Conservation (phyloP, 208 protist genomes). For the Trypanosoma avium region DNA sequence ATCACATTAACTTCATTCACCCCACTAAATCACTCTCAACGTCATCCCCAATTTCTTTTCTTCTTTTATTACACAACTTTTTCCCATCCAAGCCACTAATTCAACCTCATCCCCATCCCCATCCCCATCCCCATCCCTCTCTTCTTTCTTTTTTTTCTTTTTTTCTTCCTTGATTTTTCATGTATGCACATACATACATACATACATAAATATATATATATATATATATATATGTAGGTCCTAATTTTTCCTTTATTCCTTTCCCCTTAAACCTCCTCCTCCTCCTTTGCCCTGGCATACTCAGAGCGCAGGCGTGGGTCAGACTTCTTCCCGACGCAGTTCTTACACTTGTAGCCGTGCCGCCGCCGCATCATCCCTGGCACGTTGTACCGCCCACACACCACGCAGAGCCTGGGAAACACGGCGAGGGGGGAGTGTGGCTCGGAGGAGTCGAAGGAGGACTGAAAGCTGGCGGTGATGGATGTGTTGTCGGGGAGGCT, state of each 20-base stretch:
- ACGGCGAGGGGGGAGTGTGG: not conserved
- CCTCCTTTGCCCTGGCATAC: not conserved
- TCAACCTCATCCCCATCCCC: not conserved
- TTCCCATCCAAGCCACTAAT: not conserved
- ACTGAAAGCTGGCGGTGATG: slow-evolving; percentile 7
- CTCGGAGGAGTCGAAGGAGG: not conserved
- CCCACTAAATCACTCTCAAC: no score
- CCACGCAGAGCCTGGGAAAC: slow-evolving; percentile 65
- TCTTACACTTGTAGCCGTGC: slow-evolving; percentile 87
- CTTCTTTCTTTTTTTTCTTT: not conserved
- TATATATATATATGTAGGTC: not conserved
- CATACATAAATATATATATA: no score
- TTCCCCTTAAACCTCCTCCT: slow-evolving; percentile 5
- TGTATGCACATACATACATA: not conserved
- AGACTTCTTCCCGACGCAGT: slow-evolving; percentile 86
- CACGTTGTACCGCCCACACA: slow-evolving; percentile 82
- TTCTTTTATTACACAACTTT: slow-evolving; percentile 1
- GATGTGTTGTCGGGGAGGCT: not conserved
- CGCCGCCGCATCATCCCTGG: slow-evolving; percentile 63
- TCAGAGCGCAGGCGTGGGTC: slow-evolving; percentile 51
- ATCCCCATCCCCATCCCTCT: not conserved
- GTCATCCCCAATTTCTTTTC: no score
- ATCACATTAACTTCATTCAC: no score
- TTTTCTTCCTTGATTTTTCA: slow-evolving; percentile 7
- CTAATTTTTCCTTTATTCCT: not conserved